Evolutionary conservation across 768 basidiomycete species (phyloP).

Genomic region (Lactarius sp.): DNA sequence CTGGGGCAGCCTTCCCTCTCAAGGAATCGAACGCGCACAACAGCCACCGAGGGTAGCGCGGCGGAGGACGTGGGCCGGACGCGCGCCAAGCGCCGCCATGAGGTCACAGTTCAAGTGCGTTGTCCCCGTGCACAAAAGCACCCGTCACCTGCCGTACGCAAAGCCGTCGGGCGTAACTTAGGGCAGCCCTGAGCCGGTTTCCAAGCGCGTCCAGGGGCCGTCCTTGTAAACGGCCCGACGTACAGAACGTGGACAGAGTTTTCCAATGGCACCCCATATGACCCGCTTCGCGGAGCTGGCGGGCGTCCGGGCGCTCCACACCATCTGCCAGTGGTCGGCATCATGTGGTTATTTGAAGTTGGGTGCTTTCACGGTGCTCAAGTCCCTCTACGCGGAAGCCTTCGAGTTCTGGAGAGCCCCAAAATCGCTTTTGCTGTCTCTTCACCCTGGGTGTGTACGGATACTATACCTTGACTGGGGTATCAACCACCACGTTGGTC

Average conservation of each 20-base stretch:
- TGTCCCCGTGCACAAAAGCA: conserved; percentile 55
- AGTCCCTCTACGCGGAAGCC: conserved; percentile 43
- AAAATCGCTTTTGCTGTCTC: conserved; percentile 32
- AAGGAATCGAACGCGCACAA: conserved; percentile 44
- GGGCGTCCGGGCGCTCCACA: conserved; percentile 5
- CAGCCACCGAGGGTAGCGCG: conserved; percentile 58
- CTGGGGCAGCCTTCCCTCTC: conserved; percentile 38
- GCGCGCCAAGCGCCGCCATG: conserved; percentile 53
- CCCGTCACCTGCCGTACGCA: conserved; percentile 62
- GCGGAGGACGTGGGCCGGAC: conserved; percentile 47
- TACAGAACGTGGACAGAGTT: conserved; percentile 50
- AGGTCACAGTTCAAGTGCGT: no score
- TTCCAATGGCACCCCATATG: conserved; percentile 47
- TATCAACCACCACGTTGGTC: conserved; percentile 44
- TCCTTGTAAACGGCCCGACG: conserved; percentile 21
- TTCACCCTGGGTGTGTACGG: conserved; percentile 47
- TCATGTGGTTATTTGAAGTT: conserved; percentile 24
- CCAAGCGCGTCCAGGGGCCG: conserved; percentile 38
- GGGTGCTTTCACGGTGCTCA: conserved; percentile 45
- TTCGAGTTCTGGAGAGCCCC: conserved; percentile 23
- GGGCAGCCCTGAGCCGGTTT: conserved; percentile 42
- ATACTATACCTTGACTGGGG: conserved; percentile 47
- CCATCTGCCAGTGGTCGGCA: conserved; percentile 12
- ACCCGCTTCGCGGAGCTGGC: conserved; percentile 28
- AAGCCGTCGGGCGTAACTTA: conserved; percentile 43